Evolutionary conservation across 2,329 filamentous ascomycete species (phyloP).

Genomic region (Phoma sp.): DNA sequence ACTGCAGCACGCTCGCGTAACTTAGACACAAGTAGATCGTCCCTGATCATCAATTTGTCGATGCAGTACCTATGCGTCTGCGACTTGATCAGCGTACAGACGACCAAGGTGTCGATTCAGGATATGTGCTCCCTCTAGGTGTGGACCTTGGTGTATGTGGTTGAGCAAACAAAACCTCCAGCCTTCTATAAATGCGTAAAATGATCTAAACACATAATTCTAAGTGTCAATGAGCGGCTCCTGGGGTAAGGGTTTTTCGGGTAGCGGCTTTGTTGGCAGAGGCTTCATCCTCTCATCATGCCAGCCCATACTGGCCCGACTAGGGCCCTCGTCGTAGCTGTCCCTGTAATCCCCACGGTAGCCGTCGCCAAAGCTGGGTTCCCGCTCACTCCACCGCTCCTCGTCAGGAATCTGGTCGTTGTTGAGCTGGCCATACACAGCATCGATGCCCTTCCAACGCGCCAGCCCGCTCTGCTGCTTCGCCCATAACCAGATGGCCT

Average conservation of each 20-base stretch:
- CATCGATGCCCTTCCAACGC: conserved; percentile 43
- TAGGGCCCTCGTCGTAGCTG: conserved; percentile 27
- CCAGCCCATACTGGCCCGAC: conserved; percentile 17
- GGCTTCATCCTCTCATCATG: conserved; percentile 35
- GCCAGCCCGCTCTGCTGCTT: conserved; percentile 37
- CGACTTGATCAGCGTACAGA: too few species aligned
- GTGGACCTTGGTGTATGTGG: too few species aligned
- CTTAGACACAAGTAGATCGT: too few species aligned
- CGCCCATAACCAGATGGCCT: conserved; percentile 27
- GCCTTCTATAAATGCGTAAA: too few species aligned
- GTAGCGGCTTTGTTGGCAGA: conserved; percentile 40
- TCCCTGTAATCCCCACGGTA: conserved; percentile 29
- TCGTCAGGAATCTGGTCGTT: conserved; percentile 29
- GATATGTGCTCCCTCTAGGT: too few species aligned
- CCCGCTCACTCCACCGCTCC: conserved; percentile 11
- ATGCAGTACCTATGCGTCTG: too few species aligned
- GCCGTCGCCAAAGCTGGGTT: conserved; percentile 18
- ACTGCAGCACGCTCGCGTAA: too few species aligned
- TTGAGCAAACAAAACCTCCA: too few species aligned
- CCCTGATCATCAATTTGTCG: too few species aligned
- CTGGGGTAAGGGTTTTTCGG: conserved; percentile 43
- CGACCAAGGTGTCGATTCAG: too few species aligned
- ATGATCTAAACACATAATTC: too few species aligned
- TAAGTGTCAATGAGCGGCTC: conserved; percentile 43
- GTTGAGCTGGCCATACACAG: conserved; percentile 39